Base-by-base conservation (phyloP, 208 protist genomes). In the Wallacemonas sp. region DNA sequence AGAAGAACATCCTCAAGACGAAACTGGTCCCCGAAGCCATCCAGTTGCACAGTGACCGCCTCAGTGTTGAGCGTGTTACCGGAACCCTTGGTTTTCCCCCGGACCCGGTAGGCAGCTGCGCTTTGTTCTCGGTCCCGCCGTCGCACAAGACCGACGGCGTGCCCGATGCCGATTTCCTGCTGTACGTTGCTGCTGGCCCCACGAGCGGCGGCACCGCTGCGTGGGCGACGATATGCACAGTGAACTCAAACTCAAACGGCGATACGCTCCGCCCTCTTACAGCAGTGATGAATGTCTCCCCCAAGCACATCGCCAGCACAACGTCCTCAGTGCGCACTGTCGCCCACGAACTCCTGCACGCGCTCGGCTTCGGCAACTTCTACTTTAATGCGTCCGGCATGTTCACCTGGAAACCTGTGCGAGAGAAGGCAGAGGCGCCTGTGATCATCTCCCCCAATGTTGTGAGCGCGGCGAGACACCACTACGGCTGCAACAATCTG, bases 311-410 rank as follows among this genome's bases (percentile, higher is more conserved):
- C 41, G n/a, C 2, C 18, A 36, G 67, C 31, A 42, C 64, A 20
- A 33, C 45, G 11, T 1, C 10, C 2, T 62, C 36, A 20, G 64
- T 74, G 2, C 78, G 76, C 46, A 44, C 50, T 12, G 52, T 86
- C 7, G 63, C 79, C 2, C 93, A 97, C 59, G 91, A 96, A 72
- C 67, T 96, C 0, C 70, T 89, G 7, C 93, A 97, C 76, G 80
- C 88, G 18, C 72, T 97, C 16, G 93, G 93, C 4, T 96, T 94
- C 57, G 41, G 5, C 33, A 22, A 20, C 12, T 32, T 0, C 3
- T 52, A 61, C 29, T 89, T 82, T 42, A 3, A 32, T 7, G 49
- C 7, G 0, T 1, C 11, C 12, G 26, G 31, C 26, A 73, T 87
- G 22, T 1, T 62, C 14, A 1, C 1, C 2, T 46, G 5, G 25